These are phyloP conservation scores for Xylaria multiplex DNA, from an alignment of 2,329 filamentous ascomycete species.

Conservation along the genomic window DNA sequence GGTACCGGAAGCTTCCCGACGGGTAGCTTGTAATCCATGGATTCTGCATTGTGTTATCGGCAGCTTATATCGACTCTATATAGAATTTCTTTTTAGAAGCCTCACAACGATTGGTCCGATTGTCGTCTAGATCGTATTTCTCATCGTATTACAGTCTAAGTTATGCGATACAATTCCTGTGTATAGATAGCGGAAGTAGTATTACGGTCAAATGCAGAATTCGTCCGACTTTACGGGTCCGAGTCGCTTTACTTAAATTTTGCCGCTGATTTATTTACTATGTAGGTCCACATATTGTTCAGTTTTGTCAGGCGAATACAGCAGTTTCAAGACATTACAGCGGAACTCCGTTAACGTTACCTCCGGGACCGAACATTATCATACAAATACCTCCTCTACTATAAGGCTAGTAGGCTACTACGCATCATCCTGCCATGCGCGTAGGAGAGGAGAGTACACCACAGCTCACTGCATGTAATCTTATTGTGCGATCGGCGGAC, in stretches of 20 bases:
- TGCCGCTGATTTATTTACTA: not conserved
- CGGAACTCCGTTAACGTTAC: not conserved
- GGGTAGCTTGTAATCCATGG: conserved; percentile 30
- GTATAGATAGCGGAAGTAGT: not conserved
- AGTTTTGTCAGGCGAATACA: not conserved
- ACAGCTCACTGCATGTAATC: conserved; percentile 30
- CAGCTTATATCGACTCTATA: conserved; percentile 22
- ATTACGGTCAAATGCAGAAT: not conserved
- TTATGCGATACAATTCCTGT: not conserved
- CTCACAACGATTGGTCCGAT: conserved; percentile 11
- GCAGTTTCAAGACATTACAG: not conserved
- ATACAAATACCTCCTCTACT: conserved; percentile 14
- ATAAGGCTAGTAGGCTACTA: not conserved
- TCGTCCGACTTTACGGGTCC: conserved; percentile 1
- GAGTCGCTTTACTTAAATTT: not conserved
- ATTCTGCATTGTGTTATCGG: conserved; percentile 27
- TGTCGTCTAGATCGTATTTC: not conserved
- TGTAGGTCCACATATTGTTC: too few species aligned
- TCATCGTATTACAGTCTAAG: not conserved
- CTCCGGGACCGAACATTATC: not conserved
- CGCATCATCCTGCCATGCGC: too few species aligned
- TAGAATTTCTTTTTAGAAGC: conserved; percentile 16
- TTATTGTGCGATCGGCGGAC: conserved; percentile 37
- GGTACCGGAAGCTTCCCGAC: conserved; percentile 40
- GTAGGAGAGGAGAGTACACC: not conserved